Evolutionary conservation across 75 land plant species (phyloP).

Genomic region (Picea sitchensis): DNA sequence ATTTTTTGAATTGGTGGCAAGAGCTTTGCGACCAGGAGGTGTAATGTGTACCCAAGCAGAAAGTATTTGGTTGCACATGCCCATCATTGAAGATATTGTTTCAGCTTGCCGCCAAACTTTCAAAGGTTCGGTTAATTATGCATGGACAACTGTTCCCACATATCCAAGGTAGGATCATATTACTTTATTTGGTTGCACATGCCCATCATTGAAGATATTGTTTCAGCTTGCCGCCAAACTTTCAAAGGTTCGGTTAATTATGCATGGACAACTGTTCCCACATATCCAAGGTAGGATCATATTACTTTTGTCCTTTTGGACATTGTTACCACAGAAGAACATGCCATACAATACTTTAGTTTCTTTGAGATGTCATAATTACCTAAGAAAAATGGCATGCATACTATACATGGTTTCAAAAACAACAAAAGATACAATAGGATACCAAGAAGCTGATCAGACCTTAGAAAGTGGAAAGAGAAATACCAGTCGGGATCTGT

Average conservation of each 20-base stretch:
- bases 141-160: constrained; percentile 98
- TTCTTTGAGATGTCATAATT: too few relatives aligned
- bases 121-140: constrained; percentile 94
- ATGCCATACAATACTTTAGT: neutral
- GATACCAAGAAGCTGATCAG: too few relatives aligned
- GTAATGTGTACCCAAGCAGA: constrained; percentile 98
- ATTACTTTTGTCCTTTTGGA: neutral
- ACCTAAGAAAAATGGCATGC: neutral
- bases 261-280: constrained; percentile 99
- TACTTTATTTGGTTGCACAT: constrained; percentile 87
- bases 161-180: constrained; percentile 69
- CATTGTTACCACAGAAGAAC: neutral
- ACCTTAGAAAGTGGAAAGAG: neutral
- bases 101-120: constrained; percentile 81
- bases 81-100: constrained; percentile 87
- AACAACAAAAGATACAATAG: too few relatives aligned
- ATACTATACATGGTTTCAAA: neutral
- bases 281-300: constrained; percentile 76
- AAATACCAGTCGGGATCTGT: neutral
- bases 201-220: constrained; percentile 91
- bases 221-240: constrained; percentile 74
- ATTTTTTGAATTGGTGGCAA: constrained; percentile 81
- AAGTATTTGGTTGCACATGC: constrained; percentile 98
- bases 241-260: constrained; percentile 95
- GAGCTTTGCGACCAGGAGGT: constrained; percentile 95